A percentile compares a stretch with the other conserved stretches of the same genome.
These are phyloP conservation scores for Suillus fuscotomentosus DNA, from an alignment of 768 basidiomycete species.

Conservation along the genomic window DNA sequence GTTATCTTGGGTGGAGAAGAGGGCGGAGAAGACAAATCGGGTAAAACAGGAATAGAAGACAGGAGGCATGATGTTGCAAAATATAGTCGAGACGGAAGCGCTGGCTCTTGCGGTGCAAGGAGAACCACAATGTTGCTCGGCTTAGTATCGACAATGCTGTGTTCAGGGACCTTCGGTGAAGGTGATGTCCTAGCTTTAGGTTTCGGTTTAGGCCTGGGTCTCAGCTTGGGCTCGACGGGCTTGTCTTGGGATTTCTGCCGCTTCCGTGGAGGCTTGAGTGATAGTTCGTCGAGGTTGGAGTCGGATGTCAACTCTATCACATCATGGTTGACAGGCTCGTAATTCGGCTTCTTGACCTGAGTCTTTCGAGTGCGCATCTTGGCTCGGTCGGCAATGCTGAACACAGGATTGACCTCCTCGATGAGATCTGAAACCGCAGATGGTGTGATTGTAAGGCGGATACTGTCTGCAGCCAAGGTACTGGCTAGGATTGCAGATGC, in stretches of 20 bases:
- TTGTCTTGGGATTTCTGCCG: slow-evolving; percentile 19
- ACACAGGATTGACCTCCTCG: slow-evolving; percentile 20
- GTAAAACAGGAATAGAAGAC: no score
- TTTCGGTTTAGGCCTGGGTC: slow-evolving; percentile 25
- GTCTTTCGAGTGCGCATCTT: slow-evolving; percentile 50
- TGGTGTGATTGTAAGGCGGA: no score
- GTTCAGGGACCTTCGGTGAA: not conserved
- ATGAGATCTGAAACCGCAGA: not conserved
- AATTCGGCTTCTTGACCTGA: slow-evolving; percentile 15
- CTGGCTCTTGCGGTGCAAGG: no score
- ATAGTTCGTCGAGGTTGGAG: no score
- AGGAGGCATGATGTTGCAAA: no score
- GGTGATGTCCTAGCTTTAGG: slow-evolving; percentile 15
- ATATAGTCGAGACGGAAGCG: no score
- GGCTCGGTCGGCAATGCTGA: slow-evolving; percentile 57
- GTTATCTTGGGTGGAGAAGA: no score
- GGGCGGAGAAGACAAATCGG: no score
- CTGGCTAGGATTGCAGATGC: slow-evolving; percentile 14
- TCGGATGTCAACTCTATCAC: no score
- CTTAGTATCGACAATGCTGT: not conserved
- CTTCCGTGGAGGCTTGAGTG: no score
- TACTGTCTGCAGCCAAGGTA: not conserved
- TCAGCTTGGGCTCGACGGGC: slow-evolving; percentile 23
- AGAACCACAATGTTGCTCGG: no score
- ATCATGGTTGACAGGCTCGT: slow-evolving; percentile 3